Percentiles rank a stretch among this genome's conserved stretches.
Evolutionary conservation across 495 filamentous ascomycete species (phyloP).

Genomic region (Penicillium samsonianum): DNA sequence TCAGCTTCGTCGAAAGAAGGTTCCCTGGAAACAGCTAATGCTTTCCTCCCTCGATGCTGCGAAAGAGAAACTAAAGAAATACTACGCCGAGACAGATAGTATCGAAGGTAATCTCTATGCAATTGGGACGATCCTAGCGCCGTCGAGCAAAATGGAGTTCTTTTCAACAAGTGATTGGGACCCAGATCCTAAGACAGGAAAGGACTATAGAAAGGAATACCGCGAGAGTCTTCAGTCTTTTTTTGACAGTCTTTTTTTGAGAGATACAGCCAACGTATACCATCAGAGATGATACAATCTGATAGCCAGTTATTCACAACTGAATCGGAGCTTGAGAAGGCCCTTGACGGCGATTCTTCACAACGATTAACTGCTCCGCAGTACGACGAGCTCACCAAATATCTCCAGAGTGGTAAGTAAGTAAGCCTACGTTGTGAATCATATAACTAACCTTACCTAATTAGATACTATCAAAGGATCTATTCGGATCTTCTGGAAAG

Average conservation of each 20-base stretch:
- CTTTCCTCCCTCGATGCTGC: no score
- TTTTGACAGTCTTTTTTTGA: constrained; percentile 1
- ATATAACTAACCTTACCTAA: neutral
- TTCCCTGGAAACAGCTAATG: neutral
- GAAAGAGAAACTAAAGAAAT: neutral
- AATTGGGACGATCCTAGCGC: no score
- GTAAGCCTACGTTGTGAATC: neutral
- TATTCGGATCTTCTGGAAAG: no score
- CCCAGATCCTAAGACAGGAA: neutral
- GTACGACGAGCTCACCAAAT: constrained; percentile 9
- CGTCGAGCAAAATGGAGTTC: no score
- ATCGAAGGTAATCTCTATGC: neutral
- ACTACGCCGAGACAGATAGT: no score
- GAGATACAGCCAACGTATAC: neutral
- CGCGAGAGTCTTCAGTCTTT: constrained; percentile 5
- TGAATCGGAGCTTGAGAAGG: constrained; percentile 1
- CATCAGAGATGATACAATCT: no score
- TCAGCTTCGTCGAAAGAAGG: no score
- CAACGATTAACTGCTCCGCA: neutral
- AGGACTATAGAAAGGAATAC: constrained; percentile 1
- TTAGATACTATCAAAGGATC: constrained; percentile 2
- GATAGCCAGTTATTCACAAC: neutral
- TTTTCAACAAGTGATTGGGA: no score
- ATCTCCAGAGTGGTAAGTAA: constrained; percentile 9
- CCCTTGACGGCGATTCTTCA: neutral